Percentiles rank a stretch among this genome's conserved stretches.
Evolutionary conservation across 2,329 filamentous ascomycete species (phyloP).

Genomic region (Macrophomina pseudophaseolina): DNA sequence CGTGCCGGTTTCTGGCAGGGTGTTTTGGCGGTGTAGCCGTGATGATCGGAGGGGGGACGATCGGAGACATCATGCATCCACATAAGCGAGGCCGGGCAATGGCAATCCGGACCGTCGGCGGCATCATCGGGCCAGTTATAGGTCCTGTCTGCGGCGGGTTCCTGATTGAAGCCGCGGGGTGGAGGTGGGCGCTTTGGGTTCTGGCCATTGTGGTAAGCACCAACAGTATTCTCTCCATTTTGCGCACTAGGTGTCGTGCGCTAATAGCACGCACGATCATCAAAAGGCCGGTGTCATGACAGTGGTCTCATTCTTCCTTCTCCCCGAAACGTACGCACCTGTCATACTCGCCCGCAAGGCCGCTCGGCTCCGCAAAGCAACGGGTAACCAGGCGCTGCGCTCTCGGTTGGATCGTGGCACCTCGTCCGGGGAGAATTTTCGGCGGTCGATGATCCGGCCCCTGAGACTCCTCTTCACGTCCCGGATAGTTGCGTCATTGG

Average conservation of each 20-base stretch:
- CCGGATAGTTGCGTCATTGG: slow-evolving; percentile 59
- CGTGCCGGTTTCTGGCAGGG: slow-evolving; percentile 40
- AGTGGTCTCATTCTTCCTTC: slow-evolving; percentile 44
- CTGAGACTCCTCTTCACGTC: slow-evolving; percentile 64
- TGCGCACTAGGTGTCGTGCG: background rate
- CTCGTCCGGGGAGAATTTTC: slow-evolving; percentile 47
- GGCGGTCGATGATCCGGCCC: slow-evolving; percentile 56
- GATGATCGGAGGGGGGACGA: slow-evolving; percentile 57
- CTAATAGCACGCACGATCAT: background rate
- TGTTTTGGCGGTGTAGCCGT: slow-evolving; percentile 33
- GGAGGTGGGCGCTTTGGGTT: slow-evolving; percentile 16
- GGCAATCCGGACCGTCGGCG: slow-evolving; percentile 55
- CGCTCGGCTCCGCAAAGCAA: slow-evolving; percentile 53
- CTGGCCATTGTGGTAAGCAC: background rate
- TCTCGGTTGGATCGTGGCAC: slow-evolving; percentile 49
- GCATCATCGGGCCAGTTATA: slow-evolving; percentile 53
- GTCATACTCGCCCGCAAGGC: slow-evolving; percentile 54
- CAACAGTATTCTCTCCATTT: slow-evolving; percentile 37
- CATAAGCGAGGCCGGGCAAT: slow-evolving; percentile 56
- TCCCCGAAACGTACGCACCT: slow-evolving; percentile 55
- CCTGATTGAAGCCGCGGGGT: background rate
- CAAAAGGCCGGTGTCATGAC: slow-evolving; percentile 42
- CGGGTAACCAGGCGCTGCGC: slow-evolving; percentile 51
- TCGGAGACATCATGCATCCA: slow-evolving; percentile 57
- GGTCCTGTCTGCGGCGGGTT: slow-evolving; percentile 42